Evolutionary conservation across 306 rosid genomes (phyloP).

Genomic region (Cicer arietinum): DNA sequence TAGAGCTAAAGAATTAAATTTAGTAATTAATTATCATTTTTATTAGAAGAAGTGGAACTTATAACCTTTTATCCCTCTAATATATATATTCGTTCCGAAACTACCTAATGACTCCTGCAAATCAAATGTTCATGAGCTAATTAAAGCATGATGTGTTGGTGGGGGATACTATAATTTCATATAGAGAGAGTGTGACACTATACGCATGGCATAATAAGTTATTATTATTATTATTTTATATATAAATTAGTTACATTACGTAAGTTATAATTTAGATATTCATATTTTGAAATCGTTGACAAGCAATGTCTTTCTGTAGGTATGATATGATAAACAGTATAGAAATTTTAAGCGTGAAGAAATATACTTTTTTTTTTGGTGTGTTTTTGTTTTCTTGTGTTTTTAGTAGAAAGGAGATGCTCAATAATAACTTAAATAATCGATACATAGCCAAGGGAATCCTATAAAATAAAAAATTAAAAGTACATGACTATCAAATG

Average conservation of each 20-base stretch:
- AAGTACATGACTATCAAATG: background rate
- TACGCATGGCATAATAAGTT: background rate
- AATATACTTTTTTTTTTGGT: background rate
- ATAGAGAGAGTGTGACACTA: conserved; percentile 2
- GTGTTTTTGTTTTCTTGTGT: background rate
- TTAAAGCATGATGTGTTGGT: no score
- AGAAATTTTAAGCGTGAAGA: background rate
- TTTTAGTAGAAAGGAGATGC: background rate
- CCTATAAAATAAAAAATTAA: background rate
- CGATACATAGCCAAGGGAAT: background rate
- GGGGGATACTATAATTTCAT: background rate
- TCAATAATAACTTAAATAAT: conserved; percentile 19
- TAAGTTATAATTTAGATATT: background rate
- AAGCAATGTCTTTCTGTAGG: conserved; percentile 4
- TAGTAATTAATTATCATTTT: no score
- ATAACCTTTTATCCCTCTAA: no score
- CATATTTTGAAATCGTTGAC: background rate
- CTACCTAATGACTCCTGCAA: no score
- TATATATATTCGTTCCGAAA: no score
- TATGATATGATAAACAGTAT: background rate
- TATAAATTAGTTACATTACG: background rate
- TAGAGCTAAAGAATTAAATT: no score
- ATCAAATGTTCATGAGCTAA: no score
- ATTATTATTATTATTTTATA: no score
- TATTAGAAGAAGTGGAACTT: no score